These are phyloP conservation scores for Lignosus rhinocerotis DNA, from an alignment of 1,284 basidiomycete species.

Conservation along the genomic window DNA sequence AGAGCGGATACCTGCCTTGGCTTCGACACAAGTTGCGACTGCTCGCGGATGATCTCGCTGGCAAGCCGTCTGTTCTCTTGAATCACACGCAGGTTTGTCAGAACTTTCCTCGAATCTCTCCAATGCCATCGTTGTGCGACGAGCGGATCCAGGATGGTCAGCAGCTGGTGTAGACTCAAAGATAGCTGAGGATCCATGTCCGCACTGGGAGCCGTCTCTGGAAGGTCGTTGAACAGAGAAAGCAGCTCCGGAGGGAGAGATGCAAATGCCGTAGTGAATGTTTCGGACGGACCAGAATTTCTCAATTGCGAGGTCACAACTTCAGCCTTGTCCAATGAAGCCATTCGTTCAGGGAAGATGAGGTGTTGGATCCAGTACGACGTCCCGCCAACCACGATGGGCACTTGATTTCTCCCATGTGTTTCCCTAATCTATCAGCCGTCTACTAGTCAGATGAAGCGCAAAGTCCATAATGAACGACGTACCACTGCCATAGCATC, in stretches of 20 bases:
- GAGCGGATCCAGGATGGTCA: slow-evolving; percentile 71
- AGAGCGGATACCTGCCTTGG: slow-evolving; percentile 46
- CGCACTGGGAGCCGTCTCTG: slow-evolving; percentile 51
- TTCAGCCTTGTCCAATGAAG: slow-evolving; percentile 30
- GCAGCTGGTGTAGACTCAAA: slow-evolving; percentile 64
- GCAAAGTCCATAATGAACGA: slow-evolving; percentile 12
- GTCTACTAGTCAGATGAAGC: neutral
- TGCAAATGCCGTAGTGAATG: slow-evolving; percentile 39
- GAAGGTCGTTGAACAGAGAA: slow-evolving; percentile 54
- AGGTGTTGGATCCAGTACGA: slow-evolving; percentile 98
- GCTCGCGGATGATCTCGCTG: slow-evolving; percentile 70
- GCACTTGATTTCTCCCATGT: slow-evolving; percentile 61
- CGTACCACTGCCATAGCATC: slow-evolving; percentile 73
- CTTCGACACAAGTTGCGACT: slow-evolving; percentile 47
- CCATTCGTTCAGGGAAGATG: slow-evolving; percentile 74
- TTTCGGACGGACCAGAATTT: slow-evolving; percentile 10
- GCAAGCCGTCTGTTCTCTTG: slow-evolving; percentile 68
- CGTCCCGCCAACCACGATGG: slow-evolving; percentile 93
- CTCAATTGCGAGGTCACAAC: neutral
- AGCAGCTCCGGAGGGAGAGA: slow-evolving; percentile 49
- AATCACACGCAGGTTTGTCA: slow-evolving; percentile 80
- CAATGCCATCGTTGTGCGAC: slow-evolving; percentile 93
- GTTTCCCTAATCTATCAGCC: slow-evolving; percentile 67
- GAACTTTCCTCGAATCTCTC: slow-evolving; percentile 89
- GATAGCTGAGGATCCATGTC: slow-evolving; percentile 54